Evolutionary conservation across 768 basidiomycete genomes (phyloP), one percentile per base, ranked within the genome.

Genomic region (Termitomyces sp.): DNA sequence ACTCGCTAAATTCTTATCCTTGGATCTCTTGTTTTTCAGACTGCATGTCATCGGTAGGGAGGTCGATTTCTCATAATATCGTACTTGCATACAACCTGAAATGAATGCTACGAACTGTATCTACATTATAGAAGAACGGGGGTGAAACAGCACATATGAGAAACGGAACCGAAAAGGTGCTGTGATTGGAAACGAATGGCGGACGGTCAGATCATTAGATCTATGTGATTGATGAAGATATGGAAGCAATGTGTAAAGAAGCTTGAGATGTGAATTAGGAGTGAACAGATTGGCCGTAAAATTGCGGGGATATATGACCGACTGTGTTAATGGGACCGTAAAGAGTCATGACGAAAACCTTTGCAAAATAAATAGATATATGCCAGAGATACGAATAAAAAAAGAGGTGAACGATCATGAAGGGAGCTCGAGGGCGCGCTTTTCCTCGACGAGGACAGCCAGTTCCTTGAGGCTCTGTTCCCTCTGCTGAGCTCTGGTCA

Each of bases 361-460:
- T 62, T 64, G 64, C 57, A 49, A 46, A 62, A 65, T 65, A 64
- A 62, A 65, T 62, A 63, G 36, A 43, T 62, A 42, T 33, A 60
- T 60, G 59, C n/a, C 49, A 55, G 53, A 39, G 54, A 43, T 42
- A 32, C n/a, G 52, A 49, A 61, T 27, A 60, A 32, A 47, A 49
- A n/a, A 51, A 24, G 50, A 44, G 47, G 30, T 10, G 39, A 48
- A 36, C n/a, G 43, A 60, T 73, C 65, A 75, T 62, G 75, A 75
- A 50, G 73, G 69, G 22, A 76, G 67, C 56, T 71, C 78, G 26
- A 78, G 67, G 26, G 72, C 75, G 52, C 74, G 67, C 71, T 87
- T 89, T 72, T 86, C 86, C 48, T 80, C 76, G 10, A 84, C 78
- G 22, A 86, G 77, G 48, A 78, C 71, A 53, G 80, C 73, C 56